Conservation (phyloP, 1,284 basidiomycete species). For the Heterobasidion annosum region DNA sequence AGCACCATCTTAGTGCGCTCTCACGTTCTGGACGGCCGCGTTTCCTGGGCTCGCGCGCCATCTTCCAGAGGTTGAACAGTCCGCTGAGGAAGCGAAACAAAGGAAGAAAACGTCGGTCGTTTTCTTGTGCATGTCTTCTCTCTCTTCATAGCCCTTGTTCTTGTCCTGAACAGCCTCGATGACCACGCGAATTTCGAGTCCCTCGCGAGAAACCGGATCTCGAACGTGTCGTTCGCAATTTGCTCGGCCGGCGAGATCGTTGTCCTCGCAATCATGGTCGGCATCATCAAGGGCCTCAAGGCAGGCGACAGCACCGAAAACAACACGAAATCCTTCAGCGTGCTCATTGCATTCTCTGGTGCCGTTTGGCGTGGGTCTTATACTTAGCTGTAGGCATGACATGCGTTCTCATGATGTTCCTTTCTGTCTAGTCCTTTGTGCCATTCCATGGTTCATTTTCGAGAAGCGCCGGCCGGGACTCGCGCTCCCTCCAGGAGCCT, state of each 20-base stretch:
- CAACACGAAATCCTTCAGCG: constrained; percentile 73
- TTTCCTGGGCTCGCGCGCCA: constrained; percentile 73
- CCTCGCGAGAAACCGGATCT: constrained; percentile 67
- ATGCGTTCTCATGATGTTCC: not conserved
- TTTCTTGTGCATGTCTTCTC: not conserved
- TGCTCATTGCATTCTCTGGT: constrained; percentile 68
- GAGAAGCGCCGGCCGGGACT: constrained; percentile 65
- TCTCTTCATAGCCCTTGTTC: not conserved
- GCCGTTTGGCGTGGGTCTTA: constrained; percentile 60
- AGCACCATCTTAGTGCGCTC: constrained; percentile 36
- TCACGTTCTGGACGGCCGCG: constrained; percentile 82
- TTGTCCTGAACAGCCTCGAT: constrained; percentile 28
- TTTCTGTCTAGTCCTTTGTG: constrained; percentile 44
- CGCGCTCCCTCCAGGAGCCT: constrained; percentile 52
- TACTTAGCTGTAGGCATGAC: constrained; percentile 6
- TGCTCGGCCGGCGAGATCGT: constrained; percentile 66
- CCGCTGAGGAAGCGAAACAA: constrained; percentile 27
- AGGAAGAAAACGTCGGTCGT: constrained; percentile 37
- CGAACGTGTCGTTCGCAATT: constrained; percentile 71
- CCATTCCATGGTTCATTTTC: constrained; percentile 69
- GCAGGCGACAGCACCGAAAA: constrained; percentile 58
- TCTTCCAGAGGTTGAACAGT: constrained; percentile 58
- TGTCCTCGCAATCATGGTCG: constrained; percentile 69
- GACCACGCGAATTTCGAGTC: constrained; percentile 59
- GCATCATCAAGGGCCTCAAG: constrained; percentile 63